Conservation (phyloP, 345 rosid genomes). For the Gossypium bickii region DNA sequence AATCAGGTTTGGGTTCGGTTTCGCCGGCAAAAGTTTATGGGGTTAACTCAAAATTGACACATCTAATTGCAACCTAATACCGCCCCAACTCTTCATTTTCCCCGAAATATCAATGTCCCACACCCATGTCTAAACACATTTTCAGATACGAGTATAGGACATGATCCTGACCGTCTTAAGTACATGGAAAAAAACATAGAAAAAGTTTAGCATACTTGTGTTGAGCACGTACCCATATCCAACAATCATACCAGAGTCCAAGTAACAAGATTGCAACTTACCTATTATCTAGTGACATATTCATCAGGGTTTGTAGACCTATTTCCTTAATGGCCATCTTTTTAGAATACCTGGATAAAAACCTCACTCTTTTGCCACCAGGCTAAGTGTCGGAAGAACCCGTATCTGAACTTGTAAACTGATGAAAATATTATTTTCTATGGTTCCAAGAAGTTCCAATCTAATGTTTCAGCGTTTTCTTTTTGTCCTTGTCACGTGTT, state of each 20-base stretch:
- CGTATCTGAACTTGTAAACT: background rate
- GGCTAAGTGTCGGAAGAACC: background rate
- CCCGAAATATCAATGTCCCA: background rate
- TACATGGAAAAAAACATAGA: background rate
- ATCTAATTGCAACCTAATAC: background rate
- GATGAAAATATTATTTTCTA: background rate
- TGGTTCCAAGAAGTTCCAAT: background rate
- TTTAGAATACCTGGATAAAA: background rate
- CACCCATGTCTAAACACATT: background rate
- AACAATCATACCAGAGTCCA: no score
- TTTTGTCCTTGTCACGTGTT: background rate
- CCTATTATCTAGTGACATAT: background rate
- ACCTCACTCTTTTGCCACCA: background rate
- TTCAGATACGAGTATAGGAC: background rate
- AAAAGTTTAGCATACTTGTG: no score
- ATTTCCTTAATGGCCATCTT: background rate
- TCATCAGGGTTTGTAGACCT: background rate
- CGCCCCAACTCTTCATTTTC: background rate
- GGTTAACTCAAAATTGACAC: no score
- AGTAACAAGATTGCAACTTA: background rate
- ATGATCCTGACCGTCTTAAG: background rate
- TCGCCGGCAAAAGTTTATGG: no score
- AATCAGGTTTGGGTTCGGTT: no score
- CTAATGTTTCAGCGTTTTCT: background rate
- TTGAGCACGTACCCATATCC: no score